Percentiles rank a stretch among this genome's conserved stretches.
These are phyloP conservation scores for Verticillium alfalfae DNA, from an alignment of 2,329 filamentous ascomycete genomes.

Conservation along the genomic window DNA sequence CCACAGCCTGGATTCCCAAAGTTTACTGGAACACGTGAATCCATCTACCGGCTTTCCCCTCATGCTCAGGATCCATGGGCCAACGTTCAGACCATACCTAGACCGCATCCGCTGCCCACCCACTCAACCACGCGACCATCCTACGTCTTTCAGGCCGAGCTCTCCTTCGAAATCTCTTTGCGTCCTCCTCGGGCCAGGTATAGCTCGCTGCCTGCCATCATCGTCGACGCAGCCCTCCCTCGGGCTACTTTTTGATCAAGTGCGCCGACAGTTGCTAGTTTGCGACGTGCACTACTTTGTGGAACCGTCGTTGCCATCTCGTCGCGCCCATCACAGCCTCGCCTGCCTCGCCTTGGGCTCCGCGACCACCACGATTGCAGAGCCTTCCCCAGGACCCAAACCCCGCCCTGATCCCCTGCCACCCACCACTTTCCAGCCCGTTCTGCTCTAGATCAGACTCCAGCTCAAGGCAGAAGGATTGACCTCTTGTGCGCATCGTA, in stretches of 20 bases:
- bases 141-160: background rate
- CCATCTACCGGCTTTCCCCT: background rate
- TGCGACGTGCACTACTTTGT: background rate
- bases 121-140: background rate
- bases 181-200: background rate
- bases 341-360: background rate
- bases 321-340: background rate
- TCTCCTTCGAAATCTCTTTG: background rate
- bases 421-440: background rate
- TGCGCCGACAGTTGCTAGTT: background rate
- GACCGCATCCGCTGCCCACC: background rate
- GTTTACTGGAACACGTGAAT: background rate
- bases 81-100: background rate
- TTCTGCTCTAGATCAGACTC: background rate
- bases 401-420: background rate
- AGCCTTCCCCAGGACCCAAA: background rate
- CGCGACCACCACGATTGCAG: background rate
- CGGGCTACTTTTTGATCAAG: background rate
- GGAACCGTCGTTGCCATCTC: background rate
- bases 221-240: background rate
- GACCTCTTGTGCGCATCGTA: background rate
- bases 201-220: background rate
- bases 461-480: background rate
- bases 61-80: background rate
- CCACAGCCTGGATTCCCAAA: background rate